phyloP scores from a whole-genome alignment of 75 land plant species.

The Selaginella tamariscina region DNA sequence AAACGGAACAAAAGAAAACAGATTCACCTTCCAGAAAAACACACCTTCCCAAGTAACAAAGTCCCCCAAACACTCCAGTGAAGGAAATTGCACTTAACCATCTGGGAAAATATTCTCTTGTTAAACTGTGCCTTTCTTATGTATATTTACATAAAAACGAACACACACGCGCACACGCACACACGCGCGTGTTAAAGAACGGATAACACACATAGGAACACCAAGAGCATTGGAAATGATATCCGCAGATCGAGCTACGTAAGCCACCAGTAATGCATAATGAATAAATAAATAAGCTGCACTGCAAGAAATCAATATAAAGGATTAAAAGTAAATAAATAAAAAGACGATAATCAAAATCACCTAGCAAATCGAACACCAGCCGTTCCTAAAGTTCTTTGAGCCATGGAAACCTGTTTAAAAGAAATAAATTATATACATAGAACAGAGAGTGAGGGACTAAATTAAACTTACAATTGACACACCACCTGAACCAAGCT shows the following conservation, averaged over 20 bases:
- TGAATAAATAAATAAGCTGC: constrained; percentile 90
- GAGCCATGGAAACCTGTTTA: constrained; percentile 87
- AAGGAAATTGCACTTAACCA: constrained; percentile 81
- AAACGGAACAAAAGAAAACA: not conserved
- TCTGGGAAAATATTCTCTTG: constrained; percentile 42
- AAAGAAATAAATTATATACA: constrained; percentile 10
- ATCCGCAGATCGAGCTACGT: constrained; percentile 94
- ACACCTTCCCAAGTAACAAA: constrained; percentile 89
- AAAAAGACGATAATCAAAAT: too few relatives aligned
- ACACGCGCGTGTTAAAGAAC: not conserved
- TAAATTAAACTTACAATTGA: constrained; percentile 73
- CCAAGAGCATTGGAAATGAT: constrained; percentile 52
- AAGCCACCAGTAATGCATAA: constrained; percentile 94
- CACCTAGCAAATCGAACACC: constrained; percentile 96
- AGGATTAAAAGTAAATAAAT: too few relatives aligned
- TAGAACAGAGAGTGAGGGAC: not conserved
- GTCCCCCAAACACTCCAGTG: constrained; percentile 65
- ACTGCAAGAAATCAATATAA: constrained; percentile 43
- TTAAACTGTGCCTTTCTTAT: too few relatives aligned
- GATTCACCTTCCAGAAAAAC: not conserved
- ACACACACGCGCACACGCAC: too few relatives aligned
- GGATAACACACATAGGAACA: constrained; percentile 53
- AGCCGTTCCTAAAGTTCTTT: constrained; percentile 58
- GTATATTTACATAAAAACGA: too few relatives aligned
- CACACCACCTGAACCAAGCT: constrained; percentile 93